Conservation (phyloP, 139 green algal genomes). For the Tetradesmus lagerheimii region DNA sequence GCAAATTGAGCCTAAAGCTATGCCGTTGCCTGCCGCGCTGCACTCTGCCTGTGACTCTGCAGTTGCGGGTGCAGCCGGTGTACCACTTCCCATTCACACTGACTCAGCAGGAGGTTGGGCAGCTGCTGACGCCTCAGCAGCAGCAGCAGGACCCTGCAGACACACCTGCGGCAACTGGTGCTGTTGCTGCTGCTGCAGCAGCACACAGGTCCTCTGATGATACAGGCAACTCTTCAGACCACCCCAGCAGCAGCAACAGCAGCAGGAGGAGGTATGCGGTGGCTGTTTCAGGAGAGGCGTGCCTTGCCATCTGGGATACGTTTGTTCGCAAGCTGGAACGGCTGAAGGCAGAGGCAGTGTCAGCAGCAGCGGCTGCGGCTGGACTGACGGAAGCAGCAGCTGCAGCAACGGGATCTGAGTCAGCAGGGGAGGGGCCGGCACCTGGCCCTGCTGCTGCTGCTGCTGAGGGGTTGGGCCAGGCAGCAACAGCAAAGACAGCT, state of each 20-base stretch:
- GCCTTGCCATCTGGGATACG: neutral
- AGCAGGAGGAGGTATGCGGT: neutral
- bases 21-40: neutral
- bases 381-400: neutral
- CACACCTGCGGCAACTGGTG: no score
- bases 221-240: neutral
- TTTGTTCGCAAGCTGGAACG: conserved; percentile 1
- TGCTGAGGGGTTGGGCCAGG: neutral
- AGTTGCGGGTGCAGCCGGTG: conserved; percentile 26
- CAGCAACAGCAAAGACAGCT: neutral
- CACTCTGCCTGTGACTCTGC: neutral
- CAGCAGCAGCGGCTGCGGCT: neutral
- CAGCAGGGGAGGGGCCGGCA: neutral
- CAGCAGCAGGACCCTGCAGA: neutral
- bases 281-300: neutral
- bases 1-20: no score
- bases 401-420: neutral
- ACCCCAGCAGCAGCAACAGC: neutral
- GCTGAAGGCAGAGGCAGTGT: neutral
- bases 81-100: conserved; percentile 27
- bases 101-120: neutral
- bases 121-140: conserved; percentile 27
- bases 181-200: no score
- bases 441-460: neutral
- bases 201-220: neutral